Base-by-base conservation (phyloP, 2,329 filamentous ascomycete species). In the Daldinia sp. region DNA sequence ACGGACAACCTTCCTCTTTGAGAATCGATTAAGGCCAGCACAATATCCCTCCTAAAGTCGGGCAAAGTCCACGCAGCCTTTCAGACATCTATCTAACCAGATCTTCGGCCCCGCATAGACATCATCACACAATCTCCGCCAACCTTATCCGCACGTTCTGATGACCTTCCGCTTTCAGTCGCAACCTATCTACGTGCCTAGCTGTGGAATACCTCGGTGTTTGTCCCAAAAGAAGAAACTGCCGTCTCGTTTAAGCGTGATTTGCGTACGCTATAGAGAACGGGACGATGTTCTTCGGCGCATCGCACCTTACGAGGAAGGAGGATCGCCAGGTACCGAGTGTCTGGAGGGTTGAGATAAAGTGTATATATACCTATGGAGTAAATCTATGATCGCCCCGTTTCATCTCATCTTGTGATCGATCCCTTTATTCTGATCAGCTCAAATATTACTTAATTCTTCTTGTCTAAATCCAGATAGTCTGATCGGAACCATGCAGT, bases 141-240 rank as follows among this genome's bases (percentile, higher is more conserved):
- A 70, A 70, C 67, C 65, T 70, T 68, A 70, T 68, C 63, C 58
- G 64, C 70, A 70, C 69, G 68, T 71, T 71, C 56, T 52, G 54
- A 52, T 43, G 61, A 71, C 70, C 70, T 72, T 70, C 69, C 69
- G 27, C 32, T 68, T 72, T 66, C 8, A 54, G 70, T 19, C 7
- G 45, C 56, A 19, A 58, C 35, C 37, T 35, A 56, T 50, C 37
- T 21, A 45, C 35, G 51, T 15, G 49, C 43, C 51, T 32, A 48
- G 37, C 35, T 39, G 51, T 49, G 35, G 53, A 57, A 32, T 41
- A 43, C 64, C 66, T 69, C 68, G 69, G 68, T 67, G 58, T 56
- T 61, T 49, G 61, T 65, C 34, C 61, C 60, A 56, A 58, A 68
- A 65, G 53, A 60, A 66, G 64, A 30, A 68, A 64, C 54, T 58